Conservation (phyloP, 495 filamentous ascomycete genomes). For the Penicillium daleae region DNA sequence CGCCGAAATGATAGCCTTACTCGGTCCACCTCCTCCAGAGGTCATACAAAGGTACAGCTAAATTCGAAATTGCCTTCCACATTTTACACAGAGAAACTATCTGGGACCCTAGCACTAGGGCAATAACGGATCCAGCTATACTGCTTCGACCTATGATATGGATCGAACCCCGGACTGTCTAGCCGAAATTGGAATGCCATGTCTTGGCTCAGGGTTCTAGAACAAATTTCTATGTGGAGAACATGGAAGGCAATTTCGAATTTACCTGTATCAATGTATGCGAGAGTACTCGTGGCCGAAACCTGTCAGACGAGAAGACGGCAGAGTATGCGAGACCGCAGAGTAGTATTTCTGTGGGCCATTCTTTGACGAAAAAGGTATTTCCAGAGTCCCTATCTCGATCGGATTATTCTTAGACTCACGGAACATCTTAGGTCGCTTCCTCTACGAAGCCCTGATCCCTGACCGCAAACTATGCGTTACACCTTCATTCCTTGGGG, state of each 20-base stretch:
- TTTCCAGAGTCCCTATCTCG: conserved; percentile 23
- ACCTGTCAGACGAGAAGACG: conserved; percentile 39
- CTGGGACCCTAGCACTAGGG: too few relatives aligned
- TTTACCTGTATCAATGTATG: conserved; percentile 45
- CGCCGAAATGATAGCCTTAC: conserved; percentile 50
- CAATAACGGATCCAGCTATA: too few relatives aligned
- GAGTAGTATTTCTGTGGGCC: conserved; percentile 45
- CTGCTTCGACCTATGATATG: too few relatives aligned
- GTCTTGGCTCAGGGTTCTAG: too few relatives aligned
- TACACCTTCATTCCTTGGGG: conserved; percentile 36
- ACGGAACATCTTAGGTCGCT: conserved; percentile 39
- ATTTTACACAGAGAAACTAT: too few relatives aligned
- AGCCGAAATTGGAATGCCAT: too few relatives aligned
- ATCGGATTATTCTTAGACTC: conserved; percentile 32
- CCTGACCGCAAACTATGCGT: conserved; percentile 38
- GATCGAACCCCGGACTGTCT: too few relatives aligned
- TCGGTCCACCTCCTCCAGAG: conserved; percentile 49
- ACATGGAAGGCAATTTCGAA: too few relatives aligned
- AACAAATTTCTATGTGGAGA: too few relatives aligned
- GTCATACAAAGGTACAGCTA: conserved; percentile 49
- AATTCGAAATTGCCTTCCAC: too few relatives aligned
- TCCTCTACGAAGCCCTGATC: conserved; percentile 40
- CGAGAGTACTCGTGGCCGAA: conserved; percentile 39
- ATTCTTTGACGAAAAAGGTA: conserved; percentile 44
- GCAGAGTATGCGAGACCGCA: conserved; percentile 38